phyloP scores from a whole-genome alignment of 768 basidiomycete genomes.

The Suillus ampliporus region DNA sequence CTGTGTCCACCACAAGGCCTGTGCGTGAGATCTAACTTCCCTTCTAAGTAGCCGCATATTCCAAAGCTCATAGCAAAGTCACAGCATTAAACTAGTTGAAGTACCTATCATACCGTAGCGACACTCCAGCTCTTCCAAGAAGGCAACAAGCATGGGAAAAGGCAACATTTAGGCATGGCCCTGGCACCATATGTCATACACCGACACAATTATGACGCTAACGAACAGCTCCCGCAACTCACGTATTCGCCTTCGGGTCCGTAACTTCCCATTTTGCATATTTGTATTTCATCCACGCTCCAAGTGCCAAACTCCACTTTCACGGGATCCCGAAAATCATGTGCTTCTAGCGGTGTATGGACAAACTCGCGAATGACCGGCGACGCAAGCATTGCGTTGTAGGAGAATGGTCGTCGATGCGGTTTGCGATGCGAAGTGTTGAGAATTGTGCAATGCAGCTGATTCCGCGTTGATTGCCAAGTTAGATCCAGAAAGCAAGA shows the following conservation, averaged over 20 bases:
- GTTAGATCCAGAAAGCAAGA: not conserved
- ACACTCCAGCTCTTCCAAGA: not conserved
- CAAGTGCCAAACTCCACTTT: constrained; percentile 58
- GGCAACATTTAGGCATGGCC: no score
- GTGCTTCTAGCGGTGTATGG: constrained; percentile 3
- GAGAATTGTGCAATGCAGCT: constrained; percentile 58
- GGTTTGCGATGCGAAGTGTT: constrained; percentile 54
- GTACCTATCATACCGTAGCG: not conserved
- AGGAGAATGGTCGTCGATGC: constrained; percentile 49
- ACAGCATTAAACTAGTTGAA: not conserved
- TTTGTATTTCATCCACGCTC: constrained; percentile 59
- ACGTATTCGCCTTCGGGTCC: constrained; percentile 69
- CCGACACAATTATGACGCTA: constrained; percentile 9
- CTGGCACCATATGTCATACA: not conserved
- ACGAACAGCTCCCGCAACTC: constrained; percentile 39
- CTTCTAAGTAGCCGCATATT: not conserved
- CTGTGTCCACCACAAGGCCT: constrained; percentile 32
- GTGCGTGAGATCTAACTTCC: constrained; percentile 20
- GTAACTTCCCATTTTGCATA: constrained; percentile 76
- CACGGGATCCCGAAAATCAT: constrained; percentile 28
- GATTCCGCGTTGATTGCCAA: constrained; percentile 1
- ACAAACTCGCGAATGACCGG: constrained; percentile 19
- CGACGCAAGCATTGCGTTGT: constrained; percentile 40
- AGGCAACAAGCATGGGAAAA: not conserved
- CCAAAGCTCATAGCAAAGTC: not conserved